Evolutionary conservation across 305 asterid species (phyloP), one percentile per base, ranked within the genome.

Genomic region (Fraxinus greggii): DNA sequence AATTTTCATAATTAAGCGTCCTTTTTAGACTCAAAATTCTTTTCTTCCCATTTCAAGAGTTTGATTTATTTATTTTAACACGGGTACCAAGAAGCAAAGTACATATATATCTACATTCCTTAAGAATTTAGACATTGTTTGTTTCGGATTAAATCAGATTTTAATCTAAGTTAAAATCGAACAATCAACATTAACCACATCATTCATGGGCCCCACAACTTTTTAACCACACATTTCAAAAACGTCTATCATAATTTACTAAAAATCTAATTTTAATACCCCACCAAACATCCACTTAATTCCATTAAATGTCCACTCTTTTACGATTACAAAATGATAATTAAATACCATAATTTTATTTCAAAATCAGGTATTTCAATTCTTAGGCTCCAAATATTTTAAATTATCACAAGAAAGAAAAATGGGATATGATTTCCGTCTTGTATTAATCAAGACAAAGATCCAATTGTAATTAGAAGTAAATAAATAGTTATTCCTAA

Each of bases 381-480:
- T 59, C 69, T 59, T 59, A 5, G 28, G 28, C 12, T 12, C 28
- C 69, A 59, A 19, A n/a, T 0, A 7, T 6, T 59, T 59, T 19
- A 59, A 59, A 5, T 21, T 36, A 7, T 36, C 42, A 36, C 42
- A 1, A 7, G 10, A 36, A 32, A 32, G 35, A 2, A 32, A 32
- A 3, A 32, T 3, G 5, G 35, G 35, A 32, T 32, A 36, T 54
- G 42, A 63, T 80, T 70, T 42, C 42, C 84, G 42, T 65, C 54
- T 77, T 77, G n/a, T 76, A 78, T 73, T 45, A 80, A 80, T 87
- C 70, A 80, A 80, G 83, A 77, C 31, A 42, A 77, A 84, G 77
- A 81, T 80, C 82, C 69, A 76, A 48, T 45, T 56, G 31, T n/a
- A 69, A 40, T n/a, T 40, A 84, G 51, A 45, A 83, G 70, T 80